phyloP scores from a whole-genome alignment of 2,329 filamentous ascomycete genomes.

The Botrytis medusae region DNA sequence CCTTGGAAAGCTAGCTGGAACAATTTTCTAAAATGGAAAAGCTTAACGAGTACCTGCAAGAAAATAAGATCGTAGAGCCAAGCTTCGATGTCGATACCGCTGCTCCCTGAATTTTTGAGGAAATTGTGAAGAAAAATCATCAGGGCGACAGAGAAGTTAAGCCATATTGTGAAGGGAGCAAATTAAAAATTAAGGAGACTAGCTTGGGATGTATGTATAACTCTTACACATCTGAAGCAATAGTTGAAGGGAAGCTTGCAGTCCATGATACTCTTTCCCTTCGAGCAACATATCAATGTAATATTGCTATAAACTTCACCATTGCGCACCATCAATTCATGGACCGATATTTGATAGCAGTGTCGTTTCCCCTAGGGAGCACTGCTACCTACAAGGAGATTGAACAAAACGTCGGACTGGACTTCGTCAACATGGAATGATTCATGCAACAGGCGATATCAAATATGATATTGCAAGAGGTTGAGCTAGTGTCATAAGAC shows the following conservation, averaged over 20 bases:
- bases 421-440: too few species aligned
- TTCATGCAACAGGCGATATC: too few species aligned
- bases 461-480: too few species aligned
- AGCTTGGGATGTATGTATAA: conserved; percentile 50
- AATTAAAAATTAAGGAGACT: conserved; percentile 53
- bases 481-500: too few species aligned
- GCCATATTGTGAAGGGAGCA: conserved; percentile 50
- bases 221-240: neutral
- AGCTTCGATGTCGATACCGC: conserved; percentile 49
- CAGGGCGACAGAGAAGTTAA: conserved; percentile 50
- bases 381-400: too few species aligned
- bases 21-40: conserved; percentile 50
- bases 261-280: conserved; percentile 53
- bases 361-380: too few species aligned
- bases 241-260: conserved; percentile 34
- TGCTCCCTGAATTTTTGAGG: conserved; percentile 48
- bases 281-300: conserved; percentile 51
- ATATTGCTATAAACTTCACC: conserved; percentile 44
- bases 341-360: conserved; percentile 22
- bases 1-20: conserved; percentile 43
- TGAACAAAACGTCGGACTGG: too few species aligned
- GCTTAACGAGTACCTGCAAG: conserved; percentile 50
- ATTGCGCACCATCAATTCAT: neutral
- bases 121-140: conserved; percentile 49
- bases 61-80: conserved; percentile 44